These are phyloP conservation scores for Epichloe typhina DNA, from an alignment of 2,329 filamentous ascomycete species.

Conservation along the genomic window DNA sequence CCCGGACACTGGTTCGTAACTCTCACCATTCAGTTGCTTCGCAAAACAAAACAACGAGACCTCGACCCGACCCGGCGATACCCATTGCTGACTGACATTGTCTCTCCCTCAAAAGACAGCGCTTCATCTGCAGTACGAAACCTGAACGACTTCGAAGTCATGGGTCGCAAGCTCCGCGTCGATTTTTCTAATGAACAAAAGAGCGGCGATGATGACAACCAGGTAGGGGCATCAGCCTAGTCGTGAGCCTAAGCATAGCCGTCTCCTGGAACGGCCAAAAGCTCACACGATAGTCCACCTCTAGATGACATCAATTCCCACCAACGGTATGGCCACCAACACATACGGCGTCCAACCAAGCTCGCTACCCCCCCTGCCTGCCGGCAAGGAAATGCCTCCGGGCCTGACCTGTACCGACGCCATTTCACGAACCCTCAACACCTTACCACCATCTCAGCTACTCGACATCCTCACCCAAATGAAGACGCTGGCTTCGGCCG, in stretches of 20 bases:
- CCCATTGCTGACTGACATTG: conserved; percentile 8
- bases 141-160: conserved; percentile 87
- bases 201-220: conserved; percentile 44
- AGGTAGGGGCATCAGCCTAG: conserved; percentile 1
- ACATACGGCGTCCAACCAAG: conserved; percentile 26
- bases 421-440: conserved; percentile 81
- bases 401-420: conserved; percentile 78
- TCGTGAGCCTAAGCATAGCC: not conserved
- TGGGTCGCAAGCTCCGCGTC: conserved; percentile 85
- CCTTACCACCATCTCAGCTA: conserved; percentile 74
- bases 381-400: conserved; percentile 71
- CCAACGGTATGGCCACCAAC: conserved; percentile 20
- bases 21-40: not conserved
- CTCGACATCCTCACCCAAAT: conserved; percentile 90
- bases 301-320: conserved; percentile 12
- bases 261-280: not conserved
- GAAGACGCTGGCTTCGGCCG: conserved; percentile 74
- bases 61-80: not conserved
- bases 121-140: conserved; percentile 92
- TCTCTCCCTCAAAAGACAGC: conserved; percentile 35
- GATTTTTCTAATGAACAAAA: conserved; percentile 93
- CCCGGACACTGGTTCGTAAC: conserved; percentile 61
- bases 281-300: not conserved
- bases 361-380: conserved; percentile 65
- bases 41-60: not conserved